These are phyloP conservation scores for Sesbania bispinosa DNA, from an alignment of 306 rosid genomes.

Conservation along the genomic window DNA sequence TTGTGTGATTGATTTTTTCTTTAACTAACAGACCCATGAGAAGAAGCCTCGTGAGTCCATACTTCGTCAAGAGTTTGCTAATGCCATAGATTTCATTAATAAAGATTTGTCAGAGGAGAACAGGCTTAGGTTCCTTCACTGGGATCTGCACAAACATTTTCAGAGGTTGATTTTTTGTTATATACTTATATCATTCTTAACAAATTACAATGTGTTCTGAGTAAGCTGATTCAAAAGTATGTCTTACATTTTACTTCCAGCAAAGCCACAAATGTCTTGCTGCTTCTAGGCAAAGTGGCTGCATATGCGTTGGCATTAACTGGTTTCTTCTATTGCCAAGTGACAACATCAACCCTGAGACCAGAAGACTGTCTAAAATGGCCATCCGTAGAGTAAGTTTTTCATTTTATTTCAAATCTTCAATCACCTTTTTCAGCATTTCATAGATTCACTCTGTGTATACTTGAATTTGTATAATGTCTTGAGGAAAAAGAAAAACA, in stretches of 20 bases:
- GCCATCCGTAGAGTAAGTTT: constrained; percentile 62
- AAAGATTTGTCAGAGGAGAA: constrained; percentile 56
- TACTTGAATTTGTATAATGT: not conserved
- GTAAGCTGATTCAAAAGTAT: constrained; percentile 46
- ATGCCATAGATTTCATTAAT: constrained; percentile 78
- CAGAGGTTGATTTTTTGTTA: constrained; percentile 34
- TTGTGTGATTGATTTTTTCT: constrained; percentile 18
- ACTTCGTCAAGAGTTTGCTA: constrained; percentile 85
- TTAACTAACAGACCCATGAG: constrained; percentile 59
- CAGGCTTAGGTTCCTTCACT: constrained; percentile 85
- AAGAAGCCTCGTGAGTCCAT: constrained; percentile 92
- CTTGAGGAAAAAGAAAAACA: constrained; percentile 13
- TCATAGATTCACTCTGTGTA: not conserved
- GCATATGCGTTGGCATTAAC: constrained; percentile 67
- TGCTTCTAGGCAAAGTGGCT: constrained; percentile 72
- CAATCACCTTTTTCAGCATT: not conserved
- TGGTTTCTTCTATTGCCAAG: constrained; percentile 79
- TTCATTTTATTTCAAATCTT: constrained; percentile 7
- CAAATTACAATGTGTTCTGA: not conserved
- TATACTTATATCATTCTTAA: not conserved
- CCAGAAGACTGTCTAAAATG: constrained; percentile 41
- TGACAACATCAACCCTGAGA: constrained; percentile 48
- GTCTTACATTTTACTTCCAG: constrained; percentile 43
- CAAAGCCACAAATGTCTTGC: constrained; percentile 77
- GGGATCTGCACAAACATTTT: constrained; percentile 88